Conservation (phyloP, 164 flowering plant species). For the Warburgia ugandensis region DNA sequence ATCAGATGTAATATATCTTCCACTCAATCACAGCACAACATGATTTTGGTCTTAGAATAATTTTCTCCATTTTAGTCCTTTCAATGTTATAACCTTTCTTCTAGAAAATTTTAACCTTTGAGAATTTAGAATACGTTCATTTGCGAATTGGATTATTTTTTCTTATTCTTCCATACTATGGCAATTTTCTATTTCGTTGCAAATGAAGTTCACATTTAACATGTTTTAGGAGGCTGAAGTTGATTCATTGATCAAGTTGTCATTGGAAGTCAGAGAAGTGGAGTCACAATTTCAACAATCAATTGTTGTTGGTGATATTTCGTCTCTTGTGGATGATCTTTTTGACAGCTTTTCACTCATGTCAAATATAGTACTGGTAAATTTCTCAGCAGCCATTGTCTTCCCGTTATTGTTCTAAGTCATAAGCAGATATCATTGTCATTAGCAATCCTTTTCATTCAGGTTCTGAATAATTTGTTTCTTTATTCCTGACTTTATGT, state of each 20-base stretch:
- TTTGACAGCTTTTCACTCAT: constrained; percentile 29
- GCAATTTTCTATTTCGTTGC: constrained; percentile 2
- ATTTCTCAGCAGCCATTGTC: no score
- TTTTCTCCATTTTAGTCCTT: neutral
- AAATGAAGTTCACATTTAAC: constrained; percentile 7
- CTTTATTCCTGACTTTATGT: no score
- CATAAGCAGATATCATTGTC: no score
- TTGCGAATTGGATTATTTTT: neutral
- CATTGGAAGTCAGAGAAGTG: constrained; percentile 40
- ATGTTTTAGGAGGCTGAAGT: constrained; percentile 31
- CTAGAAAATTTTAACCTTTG: no score
- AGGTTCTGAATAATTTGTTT: no score
- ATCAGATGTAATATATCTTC: neutral
- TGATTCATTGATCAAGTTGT: constrained; percentile 25
- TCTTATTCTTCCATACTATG: neutral
- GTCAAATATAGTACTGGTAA: constrained; percentile 35
- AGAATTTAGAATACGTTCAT: no score
- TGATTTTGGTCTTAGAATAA: neutral
- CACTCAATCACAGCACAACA: no score
- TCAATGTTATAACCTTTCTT: no score
- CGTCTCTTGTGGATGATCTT: constrained; percentile 47
- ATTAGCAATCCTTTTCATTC: no score
- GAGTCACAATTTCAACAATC: constrained; percentile 44
- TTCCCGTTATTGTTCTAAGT: no score
- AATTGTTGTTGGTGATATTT: constrained; percentile 23